Percentiles rank a stretch among this genome's conserved stretches.
Evolutionary conservation across 768 basidiomycete species (phyloP).

Genomic region (Tylopilus intermedius): DNA sequence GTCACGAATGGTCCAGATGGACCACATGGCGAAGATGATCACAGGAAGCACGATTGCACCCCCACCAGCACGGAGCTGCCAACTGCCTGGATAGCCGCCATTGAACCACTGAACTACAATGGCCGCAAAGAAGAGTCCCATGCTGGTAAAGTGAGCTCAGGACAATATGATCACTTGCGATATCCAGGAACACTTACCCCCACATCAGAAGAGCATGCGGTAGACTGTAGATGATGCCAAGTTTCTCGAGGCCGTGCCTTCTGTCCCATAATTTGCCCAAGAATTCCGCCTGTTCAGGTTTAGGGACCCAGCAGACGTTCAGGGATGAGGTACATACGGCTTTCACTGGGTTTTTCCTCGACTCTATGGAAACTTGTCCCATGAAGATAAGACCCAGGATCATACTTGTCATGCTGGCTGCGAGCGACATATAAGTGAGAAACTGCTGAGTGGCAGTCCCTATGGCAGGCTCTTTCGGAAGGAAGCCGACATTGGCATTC

Average conservation of each 20-base stretch:
- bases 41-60: background rate
- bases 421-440: constrained; percentile 41
- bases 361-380: constrained; percentile 36
- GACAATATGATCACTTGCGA: background rate
- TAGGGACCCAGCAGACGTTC: background rate
- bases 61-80: background rate
- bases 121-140: constrained; percentile 27
- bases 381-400: constrained; percentile 41
- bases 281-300: constrained; percentile 11
- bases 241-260: constrained; percentile 41
- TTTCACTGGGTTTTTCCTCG: constrained; percentile 21
- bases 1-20: background rate
- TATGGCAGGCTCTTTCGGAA: constrained; percentile 46
- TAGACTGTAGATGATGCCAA: constrained; percentile 50
- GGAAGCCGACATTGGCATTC: constrained; percentile 54
- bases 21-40: background rate
- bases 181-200: constrained; percentile 40
- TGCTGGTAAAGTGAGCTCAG: constrained; percentile 14
- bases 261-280: constrained; percentile 19
- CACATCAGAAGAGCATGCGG: constrained; percentile 57
- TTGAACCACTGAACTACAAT: constrained; percentile 24
- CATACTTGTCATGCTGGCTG: constrained; percentile 32
- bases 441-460: constrained; percentile 31
- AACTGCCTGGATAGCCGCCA: background rate
- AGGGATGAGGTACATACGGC: no score